These are phyloP conservation scores for Carex pumila DNA, from an alignment of 176 grass and related monocot genomes.

Conservation along the genomic window DNA sequence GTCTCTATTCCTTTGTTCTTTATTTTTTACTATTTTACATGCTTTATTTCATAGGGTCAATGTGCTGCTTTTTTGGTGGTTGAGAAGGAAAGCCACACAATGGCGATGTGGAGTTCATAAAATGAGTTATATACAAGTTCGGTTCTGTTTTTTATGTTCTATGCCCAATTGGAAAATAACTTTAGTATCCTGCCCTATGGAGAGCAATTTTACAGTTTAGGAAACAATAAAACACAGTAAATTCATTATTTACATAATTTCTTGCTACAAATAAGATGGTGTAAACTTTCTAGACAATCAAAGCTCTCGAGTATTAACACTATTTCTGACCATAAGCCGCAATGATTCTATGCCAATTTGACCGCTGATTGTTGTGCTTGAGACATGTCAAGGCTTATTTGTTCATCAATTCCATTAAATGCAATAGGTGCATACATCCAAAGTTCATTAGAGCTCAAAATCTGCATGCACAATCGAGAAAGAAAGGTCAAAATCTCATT, in stretches of 20 bases:
- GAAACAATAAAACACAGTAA: not conserved
- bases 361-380: not conserved
- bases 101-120: not conserved
- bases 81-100: not conserved
- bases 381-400: not conserved
- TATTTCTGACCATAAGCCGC: not conserved
- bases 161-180: not conserved
- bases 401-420: conserved; percentile 26
- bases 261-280: not conserved
- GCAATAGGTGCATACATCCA: conserved; percentile 59
- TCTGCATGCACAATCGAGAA: conserved; percentile 23
- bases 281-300: not conserved
- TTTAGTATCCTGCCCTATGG: not conserved
- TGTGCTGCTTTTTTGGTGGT: not conserved
- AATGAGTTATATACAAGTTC: not conserved
- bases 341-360: not conserved
- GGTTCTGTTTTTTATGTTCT: not conserved
- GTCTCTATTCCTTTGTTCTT: not conserved
- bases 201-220: not conserved
- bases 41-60: not conserved
- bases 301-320: not conserved
- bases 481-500: not conserved
- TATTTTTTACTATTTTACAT: not conserved
- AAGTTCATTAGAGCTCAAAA: conserved; percentile 48
- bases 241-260: not conserved